Base-by-base conservation (phyloP, 305 asterid species). In the Solanum hybrid region DNA sequence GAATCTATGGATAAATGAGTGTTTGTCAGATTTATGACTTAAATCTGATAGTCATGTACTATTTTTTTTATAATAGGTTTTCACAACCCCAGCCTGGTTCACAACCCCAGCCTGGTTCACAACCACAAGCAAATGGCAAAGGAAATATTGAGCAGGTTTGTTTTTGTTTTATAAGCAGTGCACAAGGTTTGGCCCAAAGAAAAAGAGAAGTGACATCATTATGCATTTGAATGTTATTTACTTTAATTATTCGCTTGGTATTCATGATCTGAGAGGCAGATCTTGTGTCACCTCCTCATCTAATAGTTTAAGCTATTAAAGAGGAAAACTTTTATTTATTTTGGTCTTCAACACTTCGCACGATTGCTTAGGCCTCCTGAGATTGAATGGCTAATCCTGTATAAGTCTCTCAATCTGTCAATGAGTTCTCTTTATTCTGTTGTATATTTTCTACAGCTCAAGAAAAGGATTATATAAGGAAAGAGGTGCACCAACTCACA, bases 101-200 rank as follows among this genome's bases (percentile, higher is more conserved):
- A 16, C 89, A 90, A 80, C 20, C 89, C 46, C 88, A 91, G 88
- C 36, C 92, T 92, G 79, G 73, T 90, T 86, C 92, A 18, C 79
- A 36, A 76, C 35, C 86, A 24, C 89, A 87, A 57, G 67, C 64
- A 11, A 90, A 90, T 57, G 90, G 87, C 36, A 61, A 87, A 46
- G 92, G 73, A 85, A 83, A 87, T 40, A 22, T 36, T 3, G 93
- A 88, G 87, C 92, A 82, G 91, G 95, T 94, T 77, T 90, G 89
- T n/a, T 42, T 80, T 51, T 51, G 4, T 46, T 11, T 29, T 64
- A 82, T 28, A 42, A 9, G 69, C 71, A 16, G 71, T 26, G 67
- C 16, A 14, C 33, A 26, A 26, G 69, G 87, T 82, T 40, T 16
- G 69, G 64, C 34, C 36, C 36, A 26, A 82, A 82, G 36, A 28